These are phyloP conservation scores for Malassezia caprae DNA, from an alignment of 1,284 basidiomycete genomes.

Conservation along the genomic window DNA sequence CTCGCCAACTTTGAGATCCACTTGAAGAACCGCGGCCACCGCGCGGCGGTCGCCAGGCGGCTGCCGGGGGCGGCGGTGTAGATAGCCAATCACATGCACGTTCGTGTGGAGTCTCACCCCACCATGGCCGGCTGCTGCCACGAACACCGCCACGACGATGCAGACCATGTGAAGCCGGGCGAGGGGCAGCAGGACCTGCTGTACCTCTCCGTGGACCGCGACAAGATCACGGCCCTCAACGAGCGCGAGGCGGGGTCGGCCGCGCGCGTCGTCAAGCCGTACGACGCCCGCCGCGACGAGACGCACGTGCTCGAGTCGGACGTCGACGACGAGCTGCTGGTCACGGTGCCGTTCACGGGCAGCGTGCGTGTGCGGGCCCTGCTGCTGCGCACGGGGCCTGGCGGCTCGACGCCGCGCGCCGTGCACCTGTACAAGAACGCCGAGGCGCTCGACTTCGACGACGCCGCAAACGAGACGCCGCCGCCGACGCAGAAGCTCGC, in stretches of 20 bases:
- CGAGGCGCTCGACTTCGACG: conserved; percentile 32
- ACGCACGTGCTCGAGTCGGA: conserved; percentile 21
- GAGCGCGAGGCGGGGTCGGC: conserved; percentile 23
- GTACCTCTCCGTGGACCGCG: conserved; percentile 28
- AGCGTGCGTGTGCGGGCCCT: conserved; percentile 33
- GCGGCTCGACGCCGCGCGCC: conserved; percentile 22
- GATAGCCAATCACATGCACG: not conserved
- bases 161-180: conserved; percentile 34
- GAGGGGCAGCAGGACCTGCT: conserved; percentile 38
- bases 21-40: conserved; percentile 65
- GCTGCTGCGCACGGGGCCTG: conserved; percentile 21
- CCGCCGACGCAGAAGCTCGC: conserved; percentile 25
- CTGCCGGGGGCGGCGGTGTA: not conserved
- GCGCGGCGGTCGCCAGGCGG: conserved; percentile 43
- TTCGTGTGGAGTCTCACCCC: not conserved
- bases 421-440: conserved; percentile 37
- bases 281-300: conserved; percentile 22
- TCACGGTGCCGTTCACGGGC: conserved; percentile 37
- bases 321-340: conserved; percentile 36
- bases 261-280: conserved; percentile 29
- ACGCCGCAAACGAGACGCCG: conserved; percentile 16
- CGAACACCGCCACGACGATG: conserved; percentile 34
- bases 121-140: conserved; percentile 29
- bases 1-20: conserved; percentile 88
- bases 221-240: conserved; percentile 31